Conservation (phyloP, 192 early-diverging fungal species). For the Piromyces finnis region DNA sequence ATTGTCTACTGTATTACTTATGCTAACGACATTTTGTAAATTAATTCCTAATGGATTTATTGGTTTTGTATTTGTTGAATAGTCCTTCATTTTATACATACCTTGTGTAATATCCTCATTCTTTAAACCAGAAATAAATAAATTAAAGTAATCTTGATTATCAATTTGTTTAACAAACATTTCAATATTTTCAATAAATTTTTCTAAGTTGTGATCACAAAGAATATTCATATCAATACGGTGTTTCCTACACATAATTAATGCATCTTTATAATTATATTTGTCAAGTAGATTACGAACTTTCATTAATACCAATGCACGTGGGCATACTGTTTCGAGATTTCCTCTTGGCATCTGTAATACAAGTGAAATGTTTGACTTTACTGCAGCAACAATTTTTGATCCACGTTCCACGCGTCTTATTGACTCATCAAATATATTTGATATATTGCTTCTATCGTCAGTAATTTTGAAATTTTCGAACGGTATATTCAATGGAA, state of each 20-base stretch:
- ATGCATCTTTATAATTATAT: slow-evolving; percentile 58
- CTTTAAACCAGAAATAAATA: slow-evolving; percentile 68
- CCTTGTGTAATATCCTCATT: slow-evolving; percentile 69
- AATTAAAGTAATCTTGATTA: slow-evolving; percentile 71
- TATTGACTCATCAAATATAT: slow-evolving; percentile 43
- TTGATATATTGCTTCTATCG: slow-evolving; percentile 21
- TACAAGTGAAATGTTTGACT: slow-evolving; percentile 43
- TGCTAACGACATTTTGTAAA: background rate
- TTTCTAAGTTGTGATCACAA: slow-evolving; percentile 52
- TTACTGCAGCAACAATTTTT: slow-evolving; percentile 59
- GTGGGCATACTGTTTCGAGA: slow-evolving; percentile 78
- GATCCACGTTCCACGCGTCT: slow-evolving; percentile 86
- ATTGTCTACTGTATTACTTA: background rate
- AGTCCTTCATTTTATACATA: slow-evolving; percentile 40
- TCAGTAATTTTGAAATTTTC: slow-evolving; percentile 21
- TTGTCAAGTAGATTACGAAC: slow-evolving; percentile 40
- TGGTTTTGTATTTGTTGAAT: background rate
- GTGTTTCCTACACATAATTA: slow-evolving; percentile 66
- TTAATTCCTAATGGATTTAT: background rate
- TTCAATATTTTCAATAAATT: slow-evolving; percentile 45
- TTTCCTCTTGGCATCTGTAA: slow-evolving; percentile 92
- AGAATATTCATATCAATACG: slow-evolving; percentile 88
- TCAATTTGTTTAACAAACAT: slow-evolving; percentile 60
- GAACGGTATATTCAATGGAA: slow-evolving; percentile 19
- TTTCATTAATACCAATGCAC: slow-evolving; percentile 64